phyloP scores from a whole-genome alignment of 1,284 basidiomycete species.

The Afroboletus lepidellus region DNA sequence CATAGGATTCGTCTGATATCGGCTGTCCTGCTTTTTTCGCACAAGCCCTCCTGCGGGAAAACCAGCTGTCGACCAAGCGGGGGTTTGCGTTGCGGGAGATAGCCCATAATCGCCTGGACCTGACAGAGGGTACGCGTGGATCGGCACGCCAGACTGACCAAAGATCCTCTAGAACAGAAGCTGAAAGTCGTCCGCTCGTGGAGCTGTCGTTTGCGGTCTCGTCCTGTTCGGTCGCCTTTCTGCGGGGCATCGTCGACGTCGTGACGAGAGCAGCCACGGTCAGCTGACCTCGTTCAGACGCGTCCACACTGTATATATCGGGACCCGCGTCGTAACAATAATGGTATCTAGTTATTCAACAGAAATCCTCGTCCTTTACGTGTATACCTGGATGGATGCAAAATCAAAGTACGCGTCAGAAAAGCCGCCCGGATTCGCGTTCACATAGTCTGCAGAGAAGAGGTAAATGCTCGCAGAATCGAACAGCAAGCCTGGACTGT shows the following conservation, averaged over 20 bases:
- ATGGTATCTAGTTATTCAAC: slow-evolving; percentile 14
- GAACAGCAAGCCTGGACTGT: not conserved
- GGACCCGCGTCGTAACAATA: too few species aligned
- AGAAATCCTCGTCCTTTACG: slow-evolving; percentile 11
- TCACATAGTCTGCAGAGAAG: slow-evolving; percentile 24
- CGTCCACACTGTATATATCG: too few species aligned
- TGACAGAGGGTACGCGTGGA: slow-evolving; percentile 30
- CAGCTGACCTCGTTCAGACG: slow-evolving; percentile 15
- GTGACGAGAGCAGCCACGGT: slow-evolving; percentile 1
- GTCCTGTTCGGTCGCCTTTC: slow-evolving; percentile 2
- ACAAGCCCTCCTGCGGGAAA: slow-evolving; percentile 23
- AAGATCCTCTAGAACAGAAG: slow-evolving; percentile 23
- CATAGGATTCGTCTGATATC: slow-evolving; percentile 22
- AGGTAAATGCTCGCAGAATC: not conserved
- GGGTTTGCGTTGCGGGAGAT: slow-evolving; percentile 22
- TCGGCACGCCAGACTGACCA: slow-evolving; percentile 32
- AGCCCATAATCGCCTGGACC: slow-evolving; percentile 29
- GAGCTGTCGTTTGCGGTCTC: slow-evolving; percentile 1
- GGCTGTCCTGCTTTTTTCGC: slow-evolving; percentile 28
- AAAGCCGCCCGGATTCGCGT: slow-evolving; percentile 45
- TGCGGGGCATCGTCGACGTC: slow-evolving; percentile 15
- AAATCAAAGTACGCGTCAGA: slow-evolving; percentile 53
- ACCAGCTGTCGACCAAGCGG: slow-evolving; percentile 26
- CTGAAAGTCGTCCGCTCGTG: slow-evolving; percentile 18
- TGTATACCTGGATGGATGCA: slow-evolving; percentile 47